These are phyloP conservation scores for Myrmaecium sp. DNA, from an alignment of 2,329 filamentous ascomycete species.

Conservation along the genomic window DNA sequence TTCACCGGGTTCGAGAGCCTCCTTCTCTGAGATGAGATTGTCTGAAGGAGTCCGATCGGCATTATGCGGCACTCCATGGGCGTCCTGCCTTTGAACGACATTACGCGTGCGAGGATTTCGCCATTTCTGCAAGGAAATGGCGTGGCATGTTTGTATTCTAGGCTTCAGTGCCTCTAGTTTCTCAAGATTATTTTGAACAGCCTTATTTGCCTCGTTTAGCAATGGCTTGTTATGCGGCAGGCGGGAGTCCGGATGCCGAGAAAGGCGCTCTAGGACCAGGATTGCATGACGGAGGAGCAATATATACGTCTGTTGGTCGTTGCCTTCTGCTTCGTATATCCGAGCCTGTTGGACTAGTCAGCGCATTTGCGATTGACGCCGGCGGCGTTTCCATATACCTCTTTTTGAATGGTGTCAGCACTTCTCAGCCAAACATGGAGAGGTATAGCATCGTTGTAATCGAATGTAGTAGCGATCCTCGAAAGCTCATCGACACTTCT, in stretches of 20 bases:
- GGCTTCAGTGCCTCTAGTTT: slow-evolving; percentile 68
- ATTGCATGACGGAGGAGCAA: slow-evolving; percentile 79
- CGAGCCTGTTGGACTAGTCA: slow-evolving; percentile 41
- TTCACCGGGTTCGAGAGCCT: slow-evolving; percentile 15
- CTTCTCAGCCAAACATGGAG: slow-evolving; percentile 71
- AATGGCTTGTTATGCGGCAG: slow-evolving; percentile 40
- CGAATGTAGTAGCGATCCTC: slow-evolving; percentile 58
- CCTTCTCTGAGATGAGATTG: slow-evolving; percentile 10
- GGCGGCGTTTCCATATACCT: slow-evolving; percentile 38
- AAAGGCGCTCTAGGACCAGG: slow-evolving; percentile 62
- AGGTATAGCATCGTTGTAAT: slow-evolving; percentile 60
- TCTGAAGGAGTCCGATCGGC: slow-evolving; percentile 11
- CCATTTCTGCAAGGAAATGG: too few species aligned
- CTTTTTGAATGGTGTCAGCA: slow-evolving; percentile 60
- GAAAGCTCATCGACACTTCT: slow-evolving; percentile 64
- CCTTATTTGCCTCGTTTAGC: slow-evolving; percentile 39
- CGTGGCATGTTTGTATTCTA: too few species aligned
- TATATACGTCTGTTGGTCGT: slow-evolving; percentile 76
- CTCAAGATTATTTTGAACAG: slow-evolving; percentile 46
- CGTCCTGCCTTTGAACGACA: slow-evolving; percentile 4
- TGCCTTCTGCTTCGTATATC: slow-evolving; percentile 72
- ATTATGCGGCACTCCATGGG: too few species aligned
- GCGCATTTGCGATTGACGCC: slow-evolving; percentile 1
- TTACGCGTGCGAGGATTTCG: slow-evolving; percentile 35
- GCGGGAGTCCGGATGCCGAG: slow-evolving; percentile 58